Evolutionary conservation across 257 asterid genomes (phyloP), one percentile per base, ranked within the genome.

Genomic region (Eustoma russellianum): DNA sequence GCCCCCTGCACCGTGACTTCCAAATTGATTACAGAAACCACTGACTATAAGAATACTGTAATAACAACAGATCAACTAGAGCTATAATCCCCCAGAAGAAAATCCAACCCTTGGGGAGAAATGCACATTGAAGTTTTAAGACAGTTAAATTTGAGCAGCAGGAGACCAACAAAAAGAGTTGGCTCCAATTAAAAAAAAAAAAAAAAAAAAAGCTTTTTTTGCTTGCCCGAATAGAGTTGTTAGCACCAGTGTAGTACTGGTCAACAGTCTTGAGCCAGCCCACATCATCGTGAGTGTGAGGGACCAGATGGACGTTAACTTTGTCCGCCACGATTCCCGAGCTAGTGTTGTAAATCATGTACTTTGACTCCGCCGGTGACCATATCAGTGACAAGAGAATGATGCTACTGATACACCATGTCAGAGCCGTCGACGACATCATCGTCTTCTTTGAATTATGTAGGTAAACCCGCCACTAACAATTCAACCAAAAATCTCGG

Each of bases 261-360:
- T 84, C 94, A 61, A 84, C 79, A 63, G 94, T 78, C 70, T 84
- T 84, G 66, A 84, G 70, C 94, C 94, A 84, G 41, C 94, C 94
- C 59, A 84, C 94, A 62, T 84, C 94, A 63, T 84, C 90, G 70
- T 84, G 94, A 33, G 90, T 61, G 82, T 84, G 94, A 56, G 94
- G 87, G 17, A 84, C 94, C 70, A 84, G 59, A 71, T 84, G 94
- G 46, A 84, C 90, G 69, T 84, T 84, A 61, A 84, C 18, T 50
- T 76, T 84, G 38, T 53, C 61, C 6, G 85, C 70, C 35, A 56
- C 70, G 38, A 73, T 59, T 15, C 66, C 77, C 16, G 68, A 45
- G 57, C 77, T 49, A 6, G 87, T 81, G 67, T 81, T 81, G 70
- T 84, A 84, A 5, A 66, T 59, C 56, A 75, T 65, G 57, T 68